Evolutionary conservation across 768 basidiomycete species (phyloP).

Genomic region (Phaeotremella skinneri): DNA sequence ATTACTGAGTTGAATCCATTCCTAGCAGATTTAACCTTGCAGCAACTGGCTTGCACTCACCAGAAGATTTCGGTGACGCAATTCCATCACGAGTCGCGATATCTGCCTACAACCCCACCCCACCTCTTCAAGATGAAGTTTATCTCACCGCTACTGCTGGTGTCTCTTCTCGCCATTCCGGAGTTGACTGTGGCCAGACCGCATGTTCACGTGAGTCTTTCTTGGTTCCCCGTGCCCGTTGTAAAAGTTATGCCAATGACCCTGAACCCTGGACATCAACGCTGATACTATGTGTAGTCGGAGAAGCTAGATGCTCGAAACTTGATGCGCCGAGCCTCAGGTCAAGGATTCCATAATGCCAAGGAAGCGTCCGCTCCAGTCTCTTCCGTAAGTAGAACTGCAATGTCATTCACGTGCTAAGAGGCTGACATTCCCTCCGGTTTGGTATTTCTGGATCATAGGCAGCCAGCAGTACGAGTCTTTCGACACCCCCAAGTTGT

Average conservation of each 20-base stretch:
- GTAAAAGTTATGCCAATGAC: no score
- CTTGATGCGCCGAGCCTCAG: no score
- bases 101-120: neutral
- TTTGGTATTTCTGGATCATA: neutral
- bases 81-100: neutral
- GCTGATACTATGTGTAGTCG: no score
- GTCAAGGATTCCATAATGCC: no score
- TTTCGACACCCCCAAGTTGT: neutral
- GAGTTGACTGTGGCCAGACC: conserved; percentile 6
- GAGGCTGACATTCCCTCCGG: no score
- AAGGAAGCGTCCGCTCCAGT: no score
- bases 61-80: neutral
- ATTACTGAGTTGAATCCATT: no score
- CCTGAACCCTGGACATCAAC: no score
- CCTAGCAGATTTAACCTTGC: neutral
- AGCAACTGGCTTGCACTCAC: conserved; percentile 15
- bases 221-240: no score
- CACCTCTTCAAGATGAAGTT: conserved; percentile 8
- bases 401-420: no score
- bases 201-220: conserved; percentile 7
- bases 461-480: conserved; percentile 11
- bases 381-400: no score
- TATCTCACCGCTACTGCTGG: neutral
- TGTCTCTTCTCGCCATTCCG: conserved; percentile 1
- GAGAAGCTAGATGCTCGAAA: no score